Evolutionary conservation across 2,329 filamentous ascomycete genomes (phyloP).

Genomic region (Colletotrichum tropicale): DNA sequence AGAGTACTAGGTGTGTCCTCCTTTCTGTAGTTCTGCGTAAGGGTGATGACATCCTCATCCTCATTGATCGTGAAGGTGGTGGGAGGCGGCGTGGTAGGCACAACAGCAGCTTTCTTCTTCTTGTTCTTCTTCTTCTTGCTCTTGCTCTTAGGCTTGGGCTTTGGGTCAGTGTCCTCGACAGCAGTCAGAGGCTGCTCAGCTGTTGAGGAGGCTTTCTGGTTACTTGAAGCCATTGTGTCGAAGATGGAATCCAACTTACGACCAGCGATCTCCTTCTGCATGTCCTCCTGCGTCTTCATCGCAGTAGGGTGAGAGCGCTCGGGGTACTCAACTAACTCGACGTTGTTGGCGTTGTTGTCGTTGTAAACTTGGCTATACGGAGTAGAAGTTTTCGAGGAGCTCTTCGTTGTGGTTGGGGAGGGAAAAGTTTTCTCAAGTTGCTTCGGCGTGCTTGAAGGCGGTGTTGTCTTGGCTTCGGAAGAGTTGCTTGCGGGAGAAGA

Average conservation of each 20-base stretch:
- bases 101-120: constrained; percentile 23
- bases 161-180: background rate
- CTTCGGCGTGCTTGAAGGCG: background rate
- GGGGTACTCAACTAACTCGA: background rate
- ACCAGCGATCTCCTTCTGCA: background rate
- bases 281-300: background rate
- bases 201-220: background rate
- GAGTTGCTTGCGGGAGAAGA: background rate
- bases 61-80: background rate
- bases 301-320: background rate
- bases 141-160: constrained; percentile 13
- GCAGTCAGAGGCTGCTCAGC: background rate
- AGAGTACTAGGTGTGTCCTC: background rate
- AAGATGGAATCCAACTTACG: background rate
- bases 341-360: background rate
- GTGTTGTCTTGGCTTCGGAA: background rate
- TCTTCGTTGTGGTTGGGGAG: background rate
- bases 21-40: background rate
- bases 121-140: constrained; percentile 31
- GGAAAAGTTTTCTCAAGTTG: background rate
- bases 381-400: background rate
- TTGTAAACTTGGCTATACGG: background rate
- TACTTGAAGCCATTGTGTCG: background rate
- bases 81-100: background rate
- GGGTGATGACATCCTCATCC: background rate